Evolutionary conservation across 2,329 filamentous ascomycete species (phyloP), one percentile per base, ranked within the genome.

Genomic region (Nemania serpens): DNA sequence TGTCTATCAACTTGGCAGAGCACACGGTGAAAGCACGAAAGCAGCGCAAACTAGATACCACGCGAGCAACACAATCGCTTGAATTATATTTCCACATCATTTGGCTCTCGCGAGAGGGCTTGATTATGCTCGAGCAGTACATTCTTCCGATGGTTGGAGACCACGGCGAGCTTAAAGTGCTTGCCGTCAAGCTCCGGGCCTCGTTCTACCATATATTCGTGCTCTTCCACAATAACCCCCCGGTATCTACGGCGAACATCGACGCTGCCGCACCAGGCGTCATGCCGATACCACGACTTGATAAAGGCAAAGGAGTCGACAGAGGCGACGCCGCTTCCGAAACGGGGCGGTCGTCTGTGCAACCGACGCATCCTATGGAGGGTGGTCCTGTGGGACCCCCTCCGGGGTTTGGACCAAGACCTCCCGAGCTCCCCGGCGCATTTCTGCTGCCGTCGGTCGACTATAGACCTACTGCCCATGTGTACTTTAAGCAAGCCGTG

Each of bases 201-300:
- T 96, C 92, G 18, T 96, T 98, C 74, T 95, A 96, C 70, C 94
- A 99, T 78, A 92, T 99, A 67, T 97, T 97, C 75, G 95, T 96
- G 55, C 84, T 98, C 12, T 98, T 97, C 73, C 92, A 97, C 79
- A 97, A 97, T 76, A 87, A 91, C 55, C 94, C 94, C 0, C 83
- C 89, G 0, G 85, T 97, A 58, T 88, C 88, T 46, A 79, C 82
- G 37, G 82, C 86, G 70, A 82, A 82, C 18, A 78, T 84, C 61
- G 78, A 80, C 64, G 81, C 80, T 0, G 79, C 82, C 11, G 59
- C 57, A 3, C 53, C 67, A n/a, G 65, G 63, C 12, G 55, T 56
- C 17, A 52, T 62, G 25, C 49, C 65, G 22, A 63, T 64, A 34
- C 59, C 66, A 42, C 59, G 74, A 43, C 66, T 73, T 22, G 77